Percentiles rank a stretch among this genome's conserved stretches.
phyloP scores from a whole-genome alignment of 345 rosid species.

The Populus euphratica region DNA sequence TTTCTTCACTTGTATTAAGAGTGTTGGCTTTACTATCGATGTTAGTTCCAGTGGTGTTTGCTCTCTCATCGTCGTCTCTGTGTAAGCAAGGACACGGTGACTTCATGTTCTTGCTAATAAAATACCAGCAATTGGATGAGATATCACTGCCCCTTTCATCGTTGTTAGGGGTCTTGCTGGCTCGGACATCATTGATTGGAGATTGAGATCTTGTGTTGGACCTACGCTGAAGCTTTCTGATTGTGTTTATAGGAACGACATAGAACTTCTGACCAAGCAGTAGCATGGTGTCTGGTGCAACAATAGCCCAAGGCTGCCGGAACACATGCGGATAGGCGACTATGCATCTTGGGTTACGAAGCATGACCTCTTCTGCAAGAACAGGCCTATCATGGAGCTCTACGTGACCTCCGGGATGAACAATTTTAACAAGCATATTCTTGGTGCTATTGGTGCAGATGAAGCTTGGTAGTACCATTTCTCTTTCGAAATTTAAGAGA shows the following conservation, averaged over 20 bases:
- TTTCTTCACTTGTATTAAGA: not conserved
- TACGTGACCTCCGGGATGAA: conserved; percentile 46
- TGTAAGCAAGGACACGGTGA: no score
- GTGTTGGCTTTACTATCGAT: not conserved
- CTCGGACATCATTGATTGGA: not conserved
- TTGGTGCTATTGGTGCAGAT: conserved; percentile 40
- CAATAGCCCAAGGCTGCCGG: conserved; percentile 48
- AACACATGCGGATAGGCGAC: conserved; percentile 49
- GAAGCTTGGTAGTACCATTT: conserved; percentile 38
- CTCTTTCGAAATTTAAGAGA: not conserved
- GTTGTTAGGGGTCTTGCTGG: not conserved
- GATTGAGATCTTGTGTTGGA: conserved; percentile 22
- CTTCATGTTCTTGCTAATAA: not conserved
- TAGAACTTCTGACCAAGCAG: conserved; percentile 47
- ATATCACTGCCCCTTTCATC: not conserved
- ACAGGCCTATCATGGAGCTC: conserved; percentile 58
- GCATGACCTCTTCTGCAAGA: conserved; percentile 43
- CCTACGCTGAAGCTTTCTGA: conserved; percentile 47
- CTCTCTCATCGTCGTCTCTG: no score
- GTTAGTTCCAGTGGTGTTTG: not conserved
- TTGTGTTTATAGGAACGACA: conserved; percentile 43
- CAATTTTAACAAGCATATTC: conserved; percentile 50
- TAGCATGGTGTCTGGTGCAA: conserved; percentile 42
- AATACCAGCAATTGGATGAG: conserved; percentile 9
- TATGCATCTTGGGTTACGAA: conserved; percentile 40